Evolutionary conservation across 495 filamentous ascomycete species (phyloP).

Genomic region (Amorphotheca resinae): DNA sequence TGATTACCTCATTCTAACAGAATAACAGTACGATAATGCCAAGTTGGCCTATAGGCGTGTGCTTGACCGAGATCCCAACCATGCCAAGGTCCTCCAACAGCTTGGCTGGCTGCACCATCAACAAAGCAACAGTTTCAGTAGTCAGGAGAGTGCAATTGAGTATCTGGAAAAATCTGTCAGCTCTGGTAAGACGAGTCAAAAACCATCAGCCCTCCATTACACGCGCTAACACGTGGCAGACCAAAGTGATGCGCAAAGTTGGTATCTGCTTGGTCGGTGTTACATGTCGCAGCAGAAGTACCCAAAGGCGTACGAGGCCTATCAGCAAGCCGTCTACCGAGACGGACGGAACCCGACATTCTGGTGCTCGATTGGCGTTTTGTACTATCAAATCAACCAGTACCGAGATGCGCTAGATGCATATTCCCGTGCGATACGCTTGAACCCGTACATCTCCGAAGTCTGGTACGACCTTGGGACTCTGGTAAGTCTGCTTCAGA

Average conservation of each 20-base stretch:
- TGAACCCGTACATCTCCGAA: conserved; percentile 98
- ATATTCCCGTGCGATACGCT: conserved; percentile 91
- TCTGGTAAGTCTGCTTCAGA: conserved; percentile 49
- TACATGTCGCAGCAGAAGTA: conserved; percentile 99
- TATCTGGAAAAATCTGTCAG: conserved; percentile 95
- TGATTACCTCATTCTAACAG: neutral
- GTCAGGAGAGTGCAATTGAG: conserved; percentile 92
- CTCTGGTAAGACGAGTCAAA: conserved; percentile 54
- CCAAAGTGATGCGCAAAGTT: conserved; percentile 90
- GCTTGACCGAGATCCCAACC: conserved; percentile 86
- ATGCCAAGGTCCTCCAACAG: conserved; percentile 97
- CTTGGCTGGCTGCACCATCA: conserved; percentile 97
- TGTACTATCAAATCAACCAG: conserved; percentile 99
- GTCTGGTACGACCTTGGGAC: conserved; percentile 99
- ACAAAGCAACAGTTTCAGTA: conserved; percentile 75
- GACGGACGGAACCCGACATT: conserved; percentile 98
- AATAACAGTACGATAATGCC: conserved; percentile 70
- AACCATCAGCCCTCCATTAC: conserved; percentile 6
- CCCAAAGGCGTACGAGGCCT: conserved; percentile 97
- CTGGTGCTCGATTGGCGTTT: conserved; percentile 98
- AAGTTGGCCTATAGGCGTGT: conserved; percentile 88
- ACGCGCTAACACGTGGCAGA: conserved; percentile 45
- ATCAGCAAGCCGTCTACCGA: conserved; percentile 97
- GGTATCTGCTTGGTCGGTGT: conserved; percentile 94
- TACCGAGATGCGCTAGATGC: conserved; percentile 97